Evolutionary conservation across 352 stramenopile species (phyloP), one percentile per base, ranked within the genome.

Genomic region (Phytophthora megakarya): DNA sequence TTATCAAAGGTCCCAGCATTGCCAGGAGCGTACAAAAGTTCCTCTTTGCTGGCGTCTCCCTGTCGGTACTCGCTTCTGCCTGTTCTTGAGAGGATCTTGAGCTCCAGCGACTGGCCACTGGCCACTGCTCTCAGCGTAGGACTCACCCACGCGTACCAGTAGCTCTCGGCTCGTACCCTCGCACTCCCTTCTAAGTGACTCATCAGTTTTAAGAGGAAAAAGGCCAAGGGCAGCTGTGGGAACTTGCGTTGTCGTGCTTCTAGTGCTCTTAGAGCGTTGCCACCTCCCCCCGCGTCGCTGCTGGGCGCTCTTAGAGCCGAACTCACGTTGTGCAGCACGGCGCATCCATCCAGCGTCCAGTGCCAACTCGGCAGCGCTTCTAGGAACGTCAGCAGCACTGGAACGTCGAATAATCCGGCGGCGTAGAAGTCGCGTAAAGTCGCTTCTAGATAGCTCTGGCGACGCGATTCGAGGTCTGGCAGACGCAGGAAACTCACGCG

Each of bases 261-360:
- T 1, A 78, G 70, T 25, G 67, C 65, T 42, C 58, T 28, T n/a
- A 73, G 28, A 5, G 73, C 70, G 18, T 75, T 63, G 22, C 65
- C 61, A 37, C 65, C 67, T 28, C 65, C 60, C 6, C 51, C 60
- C 0, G 65, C 61, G 18, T 59, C 70, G 18, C 58, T 68, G 30
- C 57, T 72, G 12, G 73, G 72, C 33, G 74, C 67, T 22, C 70
- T 66, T 35, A 89, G 59, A 6, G 77, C 70, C 23, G 64, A 70
- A 49, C 85, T 78, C 32, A 92, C 76, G 37, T 65, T 71, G 46
- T 92, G 72, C 25, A 92, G 67, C 60, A 92, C 70, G n/a, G 72
- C 66, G 52, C 80, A 90, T 13, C 83, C 83, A 46, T 90, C 80
- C 11, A 90, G 63, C 50, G 83, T 86, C 83, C 80, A 92, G 45